A percentile compares a stretch with the other conserved stretches of the same genome.
These are phyloP conservation scores for Salvia rosmarinus DNA, from an alignment of 257 asterid genomes.

Conservation along the genomic window DNA sequence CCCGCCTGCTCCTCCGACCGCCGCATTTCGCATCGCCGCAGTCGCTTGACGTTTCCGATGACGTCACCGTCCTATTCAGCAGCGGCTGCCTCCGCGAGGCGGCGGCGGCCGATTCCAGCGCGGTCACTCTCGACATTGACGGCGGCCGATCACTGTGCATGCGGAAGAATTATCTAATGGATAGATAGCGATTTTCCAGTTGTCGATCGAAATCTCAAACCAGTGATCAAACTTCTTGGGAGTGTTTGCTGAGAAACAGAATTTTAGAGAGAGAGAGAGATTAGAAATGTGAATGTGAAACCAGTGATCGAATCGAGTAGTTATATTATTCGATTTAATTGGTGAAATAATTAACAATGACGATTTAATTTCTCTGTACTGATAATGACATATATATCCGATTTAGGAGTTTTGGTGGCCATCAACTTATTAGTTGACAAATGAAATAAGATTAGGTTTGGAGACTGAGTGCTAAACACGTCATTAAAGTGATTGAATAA, in stretches of 20 bases:
- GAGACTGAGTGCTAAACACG: slow-evolving; percentile 14
- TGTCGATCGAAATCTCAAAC: slow-evolving; percentile 21
- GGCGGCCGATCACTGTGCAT: slow-evolving; percentile 12
- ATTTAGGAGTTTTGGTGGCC: slow-evolving; percentile 20
- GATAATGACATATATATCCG: neutral
- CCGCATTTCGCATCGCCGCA: neutral
- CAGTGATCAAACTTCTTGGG: slow-evolving; percentile 29
- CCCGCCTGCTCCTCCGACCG: slow-evolving; percentile 32
- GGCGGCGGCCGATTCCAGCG: slow-evolving; percentile 32
- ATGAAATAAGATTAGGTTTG: slow-evolving; percentile 3
- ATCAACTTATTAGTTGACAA: slow-evolving; percentile 16
- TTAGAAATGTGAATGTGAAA: slow-evolving; percentile 15
- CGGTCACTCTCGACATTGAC: slow-evolving; percentile 38
- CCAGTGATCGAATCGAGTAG: no score
- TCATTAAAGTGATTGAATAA: slow-evolving; percentile 7
- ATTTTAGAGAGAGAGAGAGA: slow-evolving; percentile 27
- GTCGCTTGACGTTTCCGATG: slow-evolving; percentile 12
- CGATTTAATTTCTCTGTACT: neutral
- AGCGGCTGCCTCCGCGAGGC: slow-evolving; percentile 43
- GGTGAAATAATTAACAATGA: neutral
- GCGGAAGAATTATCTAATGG: neutral
- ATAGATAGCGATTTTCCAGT: neutral
- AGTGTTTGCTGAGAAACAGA: slow-evolving; percentile 24
- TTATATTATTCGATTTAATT: neutral
- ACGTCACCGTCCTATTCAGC: slow-evolving; percentile 28